phyloP scores from a whole-genome alignment of 2,329 filamentous ascomycete species.

The Cladophialophora immunda region DNA sequence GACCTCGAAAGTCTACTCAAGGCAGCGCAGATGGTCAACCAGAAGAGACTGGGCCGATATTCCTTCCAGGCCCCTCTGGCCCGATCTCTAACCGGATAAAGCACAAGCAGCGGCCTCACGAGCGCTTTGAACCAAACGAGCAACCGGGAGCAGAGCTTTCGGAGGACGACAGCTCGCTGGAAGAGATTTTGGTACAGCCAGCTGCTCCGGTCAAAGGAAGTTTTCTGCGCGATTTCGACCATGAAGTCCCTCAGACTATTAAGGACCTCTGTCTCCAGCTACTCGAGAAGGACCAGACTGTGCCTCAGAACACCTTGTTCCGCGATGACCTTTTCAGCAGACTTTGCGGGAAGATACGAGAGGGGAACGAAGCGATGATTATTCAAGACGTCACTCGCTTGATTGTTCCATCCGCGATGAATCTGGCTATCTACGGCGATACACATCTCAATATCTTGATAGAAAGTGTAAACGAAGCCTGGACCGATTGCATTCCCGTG shows the following conservation, averaged over 20 bases:
- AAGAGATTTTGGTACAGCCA: conserved; percentile 16
- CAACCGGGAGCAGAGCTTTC: conserved; percentile 17
- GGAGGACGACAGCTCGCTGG: conserved; percentile 25
- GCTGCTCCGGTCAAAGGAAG: conserved; percentile 36
- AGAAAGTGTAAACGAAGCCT: conserved; percentile 48
- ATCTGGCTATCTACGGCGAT: conserved; percentile 41
- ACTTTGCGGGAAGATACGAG: conserved; percentile 44
- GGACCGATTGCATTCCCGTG: conserved; percentile 45
- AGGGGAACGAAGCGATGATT: conserved; percentile 48
- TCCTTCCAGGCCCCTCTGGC: neutral
- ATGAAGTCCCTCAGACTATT: neutral
- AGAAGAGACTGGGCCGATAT: neutral
- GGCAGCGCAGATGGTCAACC: neutral
- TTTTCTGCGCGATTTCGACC: conserved; percentile 35
- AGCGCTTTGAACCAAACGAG: conserved; percentile 23
- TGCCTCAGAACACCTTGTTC: conserved; percentile 44
- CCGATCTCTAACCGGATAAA: conserved; percentile 7
- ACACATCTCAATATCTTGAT: conserved; percentile 42
- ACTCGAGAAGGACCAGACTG: conserved; percentile 10
- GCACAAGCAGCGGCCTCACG: conserved; percentile 23
- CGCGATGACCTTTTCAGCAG: conserved; percentile 46
- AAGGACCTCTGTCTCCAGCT: conserved; percentile 36
- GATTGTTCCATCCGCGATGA: conserved; percentile 50
- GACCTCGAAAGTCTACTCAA: neutral
- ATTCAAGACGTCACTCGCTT: conserved; percentile 48